Percentiles rank a stretch among this genome's conserved stretches.
Conservation (phyloP, 148 eudicot species). For the Rhododendron henanense region DNA sequence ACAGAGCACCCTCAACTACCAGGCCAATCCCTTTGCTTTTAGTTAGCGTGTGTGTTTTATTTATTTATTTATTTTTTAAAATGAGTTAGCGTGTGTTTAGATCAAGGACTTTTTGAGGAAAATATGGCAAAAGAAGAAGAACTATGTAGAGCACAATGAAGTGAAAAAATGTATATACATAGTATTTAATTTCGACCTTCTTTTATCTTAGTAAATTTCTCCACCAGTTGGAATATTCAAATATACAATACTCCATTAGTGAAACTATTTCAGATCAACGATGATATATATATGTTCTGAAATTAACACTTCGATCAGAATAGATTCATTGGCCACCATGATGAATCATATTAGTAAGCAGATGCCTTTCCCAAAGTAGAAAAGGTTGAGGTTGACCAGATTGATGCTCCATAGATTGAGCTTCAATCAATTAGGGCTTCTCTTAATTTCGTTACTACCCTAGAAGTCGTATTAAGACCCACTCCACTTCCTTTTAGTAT, state of each 20-base stretch:
- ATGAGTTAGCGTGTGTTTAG: background rate
- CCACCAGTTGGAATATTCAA: no score
- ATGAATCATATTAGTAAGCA: no score
- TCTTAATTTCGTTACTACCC: background rate
- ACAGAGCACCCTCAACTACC: background rate
- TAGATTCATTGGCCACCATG: no score
- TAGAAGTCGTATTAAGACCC: background rate
- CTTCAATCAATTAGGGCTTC: background rate
- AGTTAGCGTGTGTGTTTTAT: background rate
- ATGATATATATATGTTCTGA: no score
- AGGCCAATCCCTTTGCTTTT: background rate
- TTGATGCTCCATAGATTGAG: background rate
- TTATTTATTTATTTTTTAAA: no score
- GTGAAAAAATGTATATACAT: no score
- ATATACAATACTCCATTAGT: no score
- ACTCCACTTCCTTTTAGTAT: background rate
- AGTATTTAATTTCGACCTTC: no score
- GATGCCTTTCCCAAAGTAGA: background rate
- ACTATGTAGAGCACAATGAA: background rate
- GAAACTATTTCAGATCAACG: no score
- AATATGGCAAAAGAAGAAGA: background rate
- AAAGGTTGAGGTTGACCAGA: background rate
- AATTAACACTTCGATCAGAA: no score
- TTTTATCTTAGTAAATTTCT: no score
- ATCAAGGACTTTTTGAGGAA: background rate